A percentile compares a stretch with the other conserved stretches of the same genome.
phyloP scores from a whole-genome alignment of 768 basidiomycete genomes.

The Tephrocybe sp. region DNA sequence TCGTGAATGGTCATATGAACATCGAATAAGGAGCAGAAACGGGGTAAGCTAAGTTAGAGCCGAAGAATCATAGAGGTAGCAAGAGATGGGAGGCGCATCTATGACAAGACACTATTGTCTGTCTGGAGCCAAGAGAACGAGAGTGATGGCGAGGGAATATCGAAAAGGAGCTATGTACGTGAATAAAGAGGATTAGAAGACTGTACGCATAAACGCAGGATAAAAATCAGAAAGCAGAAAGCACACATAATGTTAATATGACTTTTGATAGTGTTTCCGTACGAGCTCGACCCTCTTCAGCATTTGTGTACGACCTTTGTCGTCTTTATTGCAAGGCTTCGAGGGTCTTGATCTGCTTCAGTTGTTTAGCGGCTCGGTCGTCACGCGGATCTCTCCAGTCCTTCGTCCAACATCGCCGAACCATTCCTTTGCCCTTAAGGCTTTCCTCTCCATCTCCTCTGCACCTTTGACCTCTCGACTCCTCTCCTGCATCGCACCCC shows the following conservation, averaged over 20 bases:
- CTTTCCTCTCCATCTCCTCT: conserved; percentile 73
- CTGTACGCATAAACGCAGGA: conserved; percentile 3
- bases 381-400: conserved; percentile 42
- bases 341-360: neutral
- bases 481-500: conserved; percentile 74
- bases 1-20: conserved; percentile 9
- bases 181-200: conserved; percentile 3
- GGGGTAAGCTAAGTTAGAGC: neutral
- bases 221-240: neutral
- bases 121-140: conserved; percentile 2
- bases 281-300: conserved; percentile 1
- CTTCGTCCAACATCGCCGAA: conserved; percentile 55
- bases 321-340: conserved; percentile 4
- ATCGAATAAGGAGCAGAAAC: neutral
- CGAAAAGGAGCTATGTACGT: neutral
- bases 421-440: conserved; percentile 68
- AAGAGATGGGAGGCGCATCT: conserved; percentile 4
- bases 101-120: neutral
- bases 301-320: conserved; percentile 12
- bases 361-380: conserved; percentile 11
- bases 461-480: conserved; percentile 72
- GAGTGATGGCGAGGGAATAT: conserved; percentile 4
- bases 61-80: neutral
- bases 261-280: neutral
- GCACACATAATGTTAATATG: neutral